A percentile compares a stretch with the other conserved stretches of the same genome.
phyloP scores from a whole-genome alignment of 192 early-diverging fungal genomes.

The Blastocladiella britannica region DNA sequence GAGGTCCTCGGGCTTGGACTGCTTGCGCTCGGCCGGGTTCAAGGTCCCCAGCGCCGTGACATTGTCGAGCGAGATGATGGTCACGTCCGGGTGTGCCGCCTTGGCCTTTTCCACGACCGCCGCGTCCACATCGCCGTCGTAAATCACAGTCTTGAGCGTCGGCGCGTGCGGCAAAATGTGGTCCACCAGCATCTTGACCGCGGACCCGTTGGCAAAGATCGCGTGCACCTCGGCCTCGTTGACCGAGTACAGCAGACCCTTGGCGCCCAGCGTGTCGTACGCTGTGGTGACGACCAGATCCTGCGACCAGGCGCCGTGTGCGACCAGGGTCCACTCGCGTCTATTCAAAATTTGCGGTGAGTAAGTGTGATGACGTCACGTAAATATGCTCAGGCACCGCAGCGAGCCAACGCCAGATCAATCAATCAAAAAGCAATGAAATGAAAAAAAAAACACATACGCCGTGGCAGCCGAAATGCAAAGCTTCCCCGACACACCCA shows the following conservation, averaged over 20 bases:
- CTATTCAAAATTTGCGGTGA: too few relatives aligned
- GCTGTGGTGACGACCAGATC: conserved; percentile 57
- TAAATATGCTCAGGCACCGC: too few relatives aligned
- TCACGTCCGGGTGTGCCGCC: conserved; percentile 8
- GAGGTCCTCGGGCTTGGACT: neutral
- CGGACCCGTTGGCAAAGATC: conserved; percentile 51
- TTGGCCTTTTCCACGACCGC: conserved; percentile 24
- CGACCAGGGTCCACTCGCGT: neutral
- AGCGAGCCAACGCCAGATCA: too few relatives aligned
- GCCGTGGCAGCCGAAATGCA: conserved; percentile 46
- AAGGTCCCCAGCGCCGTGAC: neutral
- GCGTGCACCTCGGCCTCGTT: conserved; percentile 51
- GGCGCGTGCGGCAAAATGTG: conserved; percentile 36
- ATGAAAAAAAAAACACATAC: neutral
- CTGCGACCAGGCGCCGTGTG: conserved; percentile 39
- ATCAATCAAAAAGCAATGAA: neutral
- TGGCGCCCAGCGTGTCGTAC: conserved; percentile 63
- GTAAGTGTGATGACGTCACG: too few relatives aligned
- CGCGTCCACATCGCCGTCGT: conserved; percentile 37
- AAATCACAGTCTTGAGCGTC: conserved; percentile 43
- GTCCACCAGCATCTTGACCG: conserved; percentile 39
- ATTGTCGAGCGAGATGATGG: conserved; percentile 5
- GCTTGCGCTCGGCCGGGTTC: neutral
- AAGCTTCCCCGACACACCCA: conserved; percentile 33
- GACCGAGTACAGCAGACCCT: conserved; percentile 64